Evolutionary conservation across 2,329 filamentous ascomycete genomes (phyloP).

Genomic region (Whalleya microplaca): DNA sequence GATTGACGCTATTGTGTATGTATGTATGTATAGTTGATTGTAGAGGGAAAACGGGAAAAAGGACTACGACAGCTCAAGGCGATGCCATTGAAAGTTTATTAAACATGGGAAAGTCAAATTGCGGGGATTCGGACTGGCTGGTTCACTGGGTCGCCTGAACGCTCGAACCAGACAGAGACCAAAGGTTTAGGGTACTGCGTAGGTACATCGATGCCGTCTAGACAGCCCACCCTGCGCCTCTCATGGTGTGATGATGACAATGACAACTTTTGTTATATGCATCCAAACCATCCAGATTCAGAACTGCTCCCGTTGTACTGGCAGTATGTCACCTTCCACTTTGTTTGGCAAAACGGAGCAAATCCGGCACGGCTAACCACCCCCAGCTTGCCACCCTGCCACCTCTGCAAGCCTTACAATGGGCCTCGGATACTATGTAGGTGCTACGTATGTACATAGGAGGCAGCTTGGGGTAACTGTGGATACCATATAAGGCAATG

Average conservation of each 20-base stretch:
- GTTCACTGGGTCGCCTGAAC: conserved; percentile 3
- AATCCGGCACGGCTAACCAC: not conserved
- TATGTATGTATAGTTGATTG: too few relatives aligned
- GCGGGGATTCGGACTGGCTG: conserved; percentile 11
- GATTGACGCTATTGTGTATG: not conserved
- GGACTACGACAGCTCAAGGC: not conserved
- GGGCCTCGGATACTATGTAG: too few relatives aligned
- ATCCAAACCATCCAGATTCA: not conserved
- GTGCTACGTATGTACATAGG: too few relatives aligned
- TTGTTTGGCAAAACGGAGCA: not conserved
- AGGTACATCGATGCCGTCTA: too few relatives aligned
- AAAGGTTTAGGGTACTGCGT: too few relatives aligned
- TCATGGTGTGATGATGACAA: not conserved
- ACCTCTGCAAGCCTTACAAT: not conserved
- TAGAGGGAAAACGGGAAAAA: not conserved
- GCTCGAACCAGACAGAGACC: not conserved
- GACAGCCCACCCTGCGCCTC: not conserved
- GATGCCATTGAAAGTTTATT: conserved; percentile 6
- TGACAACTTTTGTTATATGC: not conserved
- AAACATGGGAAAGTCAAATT: conserved; percentile 19
- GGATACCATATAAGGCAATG: not conserved
- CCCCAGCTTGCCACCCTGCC: too few relatives aligned
- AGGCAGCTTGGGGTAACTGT: not conserved
- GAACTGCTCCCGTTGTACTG: not conserved
- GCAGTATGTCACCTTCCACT: not conserved